Percentiles rank a stretch among this genome's conserved stretches.
These are phyloP conservation scores for Bipolaris sorokiniana DNA, from an alignment of 2,329 filamentous ascomycete species.

Conservation along the genomic window DNA sequence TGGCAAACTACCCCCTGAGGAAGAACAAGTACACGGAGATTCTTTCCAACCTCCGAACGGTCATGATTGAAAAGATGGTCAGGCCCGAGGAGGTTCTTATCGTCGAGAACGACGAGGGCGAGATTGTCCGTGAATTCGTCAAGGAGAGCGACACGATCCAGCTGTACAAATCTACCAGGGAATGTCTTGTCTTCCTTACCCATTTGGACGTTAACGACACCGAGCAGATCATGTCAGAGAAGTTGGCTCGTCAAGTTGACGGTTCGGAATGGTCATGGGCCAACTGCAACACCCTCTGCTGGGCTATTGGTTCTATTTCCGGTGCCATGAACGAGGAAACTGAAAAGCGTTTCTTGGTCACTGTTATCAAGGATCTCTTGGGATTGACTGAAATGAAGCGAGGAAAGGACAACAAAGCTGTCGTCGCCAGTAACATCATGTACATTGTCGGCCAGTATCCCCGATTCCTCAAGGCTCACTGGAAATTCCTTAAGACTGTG, in stretches of 20 bases:
- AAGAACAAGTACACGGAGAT: constrained; percentile 99
- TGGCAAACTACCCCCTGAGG: constrained; percentile 88
- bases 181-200: constrained; percentile 95
- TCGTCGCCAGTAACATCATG: constrained; percentile 99
- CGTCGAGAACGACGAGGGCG: constrained; percentile 99
- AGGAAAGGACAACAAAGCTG: constrained; percentile 98
- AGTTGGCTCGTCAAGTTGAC: constrained; percentile 93
- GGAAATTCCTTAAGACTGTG: constrained; percentile 99
- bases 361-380: constrained; percentile 96
- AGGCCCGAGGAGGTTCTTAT: constrained; percentile 96
- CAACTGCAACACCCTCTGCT: constrained; percentile 99
- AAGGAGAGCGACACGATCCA: constrained; percentile 99
- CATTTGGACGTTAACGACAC: constrained; percentile 97
- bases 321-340: constrained; percentile 99
- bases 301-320: constrained; percentile 98
- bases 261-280: constrained; percentile 98
- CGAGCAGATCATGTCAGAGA: constrained; percentile 99
- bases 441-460: constrained; percentile 99
- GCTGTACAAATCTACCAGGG: constrained; percentile 97
- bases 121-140: constrained; percentile 98
- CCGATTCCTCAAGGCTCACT: constrained; percentile 96
- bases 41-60: constrained; percentile 87
- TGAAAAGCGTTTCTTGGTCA: constrained; percentile 97
- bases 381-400: constrained; percentile 99
- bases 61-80: constrained; percentile 99